Base-by-base conservation (phyloP, 2,329 filamentous ascomycete genomes). In the Alternaria brassicae region DNA sequence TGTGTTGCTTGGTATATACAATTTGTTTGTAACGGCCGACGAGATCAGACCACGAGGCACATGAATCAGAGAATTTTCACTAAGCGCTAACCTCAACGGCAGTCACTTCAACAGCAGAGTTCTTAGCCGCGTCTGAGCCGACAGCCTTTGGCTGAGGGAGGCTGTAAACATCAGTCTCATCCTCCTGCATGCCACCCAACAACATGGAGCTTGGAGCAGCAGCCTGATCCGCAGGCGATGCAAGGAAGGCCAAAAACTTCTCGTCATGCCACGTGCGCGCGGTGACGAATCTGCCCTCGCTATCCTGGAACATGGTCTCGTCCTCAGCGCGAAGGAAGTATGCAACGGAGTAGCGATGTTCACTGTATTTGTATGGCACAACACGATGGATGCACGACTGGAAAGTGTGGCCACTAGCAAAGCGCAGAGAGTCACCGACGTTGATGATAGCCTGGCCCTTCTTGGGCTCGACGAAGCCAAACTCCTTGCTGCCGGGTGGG, bases 281-380 rank as follows among this genome's bases (percentile, higher is more conserved):
- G 9, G 84, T 85, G 61, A 86, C 79, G 63, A 80, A 80, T 41
- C 83, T 77, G 57, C 84, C 84, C 77, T 84, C 82, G 63, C 79
- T 81, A 74, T 86, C 85, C 47, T 78, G 79, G 72, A 86, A 86
- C 79, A 83, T 81, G 69, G 82, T 82, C 67, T 84, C 83, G 72
- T 86, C 80, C 78, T 86, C 83, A 52, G 84, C 82, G 34, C 84
- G 80, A 51, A 86, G 78, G 78, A 86, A 86, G 74, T 86, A 87
- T 13, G 85, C 84, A 62, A 86, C 84, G 9, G 82, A 85, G 80
- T 86, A 86, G 56, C 85, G 82, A 76, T 86, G 82, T 82, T 86
- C 82, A 39, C 71, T 67, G 21, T 80, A 78, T 74, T 84, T 72
- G 61, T 82, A 81, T 0, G 84, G 84, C 19, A 87, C 83, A 27